Base-by-base conservation (phyloP, 306 rosid species). In the Malus sieversii region DNA sequence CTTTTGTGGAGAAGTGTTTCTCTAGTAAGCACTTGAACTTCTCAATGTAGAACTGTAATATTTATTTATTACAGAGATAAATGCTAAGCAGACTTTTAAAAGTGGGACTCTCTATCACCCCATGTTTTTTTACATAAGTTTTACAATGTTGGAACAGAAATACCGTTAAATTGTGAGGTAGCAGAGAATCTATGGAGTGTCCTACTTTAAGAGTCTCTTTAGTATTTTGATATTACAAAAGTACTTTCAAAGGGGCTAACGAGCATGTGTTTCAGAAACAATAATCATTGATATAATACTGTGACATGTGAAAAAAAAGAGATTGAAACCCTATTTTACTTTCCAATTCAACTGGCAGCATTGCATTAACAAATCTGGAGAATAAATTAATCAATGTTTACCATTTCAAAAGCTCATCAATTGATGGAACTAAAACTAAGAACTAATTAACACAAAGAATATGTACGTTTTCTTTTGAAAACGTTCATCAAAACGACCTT, bases 401-500 rank as follows among this genome's bases (percentile, higher is more conserved):
- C 55, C 68, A 58, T 58, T 55, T 62, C 11, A n/a, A 32, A 15
- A n/a, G 66, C 23, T 72, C 66, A n/a, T 55, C 66, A 73, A 59
- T 48, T 48, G 68, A 59, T 40, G 68, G 61, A 38, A 45, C 27
- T 6, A 71, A 70, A 30, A 30, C 11, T 32, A 51, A 29, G 63
- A 58, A 72, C 40, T 73, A 73, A 33, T 29, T 16, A 65, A 44
- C 30, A 10, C 42, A 74, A 25, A 25, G 70, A 62, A 74, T 64
- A 13, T 20, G 19, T 27, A 44, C 25, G 13, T 12, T 72, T 42
- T 25, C 68, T 60, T 57, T 3, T 40, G 67, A 23, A 40, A 18
- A 18, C 15, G 8, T 5, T 48, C 55, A 22, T 80, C 76, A 88
- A 77, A 80, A 88, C 8, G 96, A 87, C 79, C 96, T 85, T 79